phyloP scores from a whole-genome alignment of 192 early-diverging fungal genomes.

The Coemansia sp. region DNA sequence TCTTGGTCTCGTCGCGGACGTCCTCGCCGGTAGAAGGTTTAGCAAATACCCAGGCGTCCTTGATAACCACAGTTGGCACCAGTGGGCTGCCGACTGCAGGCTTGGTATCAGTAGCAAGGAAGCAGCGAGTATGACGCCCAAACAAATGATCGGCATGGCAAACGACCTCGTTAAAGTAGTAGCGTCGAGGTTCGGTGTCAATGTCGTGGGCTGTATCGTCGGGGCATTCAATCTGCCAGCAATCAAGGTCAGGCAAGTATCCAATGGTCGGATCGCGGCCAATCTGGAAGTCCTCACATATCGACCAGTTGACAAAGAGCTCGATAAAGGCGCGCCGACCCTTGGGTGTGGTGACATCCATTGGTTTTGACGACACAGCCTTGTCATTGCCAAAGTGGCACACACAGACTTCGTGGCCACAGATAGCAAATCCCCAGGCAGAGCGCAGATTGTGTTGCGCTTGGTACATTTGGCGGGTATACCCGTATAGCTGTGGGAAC shows the following conservation, averaged over 20 bases:
- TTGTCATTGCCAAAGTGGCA: background rate
- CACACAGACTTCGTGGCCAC: background rate
- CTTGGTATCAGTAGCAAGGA: conserved; percentile 1
- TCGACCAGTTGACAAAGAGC: conserved; percentile 16
- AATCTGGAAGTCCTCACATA: conserved; percentile 10
- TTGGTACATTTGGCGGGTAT: conserved; percentile 2
- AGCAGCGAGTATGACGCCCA: background rate
- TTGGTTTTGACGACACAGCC: background rate
- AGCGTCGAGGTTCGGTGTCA: background rate
- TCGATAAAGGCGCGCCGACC: background rate
- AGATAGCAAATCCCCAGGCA: conserved; percentile 19
- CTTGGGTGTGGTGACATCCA: background rate
- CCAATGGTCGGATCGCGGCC: conserved; percentile 7
- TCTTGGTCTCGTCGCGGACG: background rate
- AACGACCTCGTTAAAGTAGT: background rate
- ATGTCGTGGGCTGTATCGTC: background rate
- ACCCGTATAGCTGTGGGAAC: background rate
- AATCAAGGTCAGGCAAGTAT: background rate
- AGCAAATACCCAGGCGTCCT: conserved; percentile 14
- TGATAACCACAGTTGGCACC: background rate
- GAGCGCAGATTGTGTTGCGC: conserved; percentile 14
- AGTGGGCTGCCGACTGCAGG: background rate
- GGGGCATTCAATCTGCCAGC: background rate
- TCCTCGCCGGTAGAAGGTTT: background rate
- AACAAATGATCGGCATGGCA: background rate